Conservation (phyloP, 345 rosid genomes). For the Crucihimalaya himalaica region DNA sequence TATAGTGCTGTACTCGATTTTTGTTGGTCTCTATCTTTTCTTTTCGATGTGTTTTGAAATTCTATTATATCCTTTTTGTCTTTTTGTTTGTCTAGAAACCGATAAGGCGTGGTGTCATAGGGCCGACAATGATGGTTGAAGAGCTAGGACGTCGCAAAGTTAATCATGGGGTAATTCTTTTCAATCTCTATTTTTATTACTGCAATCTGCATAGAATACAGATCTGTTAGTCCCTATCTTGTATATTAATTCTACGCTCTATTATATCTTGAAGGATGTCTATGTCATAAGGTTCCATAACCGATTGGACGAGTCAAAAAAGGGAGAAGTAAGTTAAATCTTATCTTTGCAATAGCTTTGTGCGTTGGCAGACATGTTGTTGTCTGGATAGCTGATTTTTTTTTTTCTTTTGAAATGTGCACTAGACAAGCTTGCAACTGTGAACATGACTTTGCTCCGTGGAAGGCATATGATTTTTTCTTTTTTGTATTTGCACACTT, state of each 20-base stretch:
- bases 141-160: constrained; percentile 79
- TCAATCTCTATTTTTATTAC: constrained; percentile 1
- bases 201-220: background rate
- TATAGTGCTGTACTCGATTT: background rate
- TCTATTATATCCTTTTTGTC: constrained; percentile 9
- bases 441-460: constrained; percentile 3
- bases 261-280: constrained; percentile 60
- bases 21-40: background rate
- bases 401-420: constrained; percentile 6
- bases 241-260: background rate
- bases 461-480: background rate
- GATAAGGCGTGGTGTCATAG: constrained; percentile 79
- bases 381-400: constrained; percentile 8
- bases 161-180: constrained; percentile 56
- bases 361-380: background rate
- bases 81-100: constrained; percentile 56
- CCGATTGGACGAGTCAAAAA: constrained; percentile 78
- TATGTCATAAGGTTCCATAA: constrained; percentile 73
- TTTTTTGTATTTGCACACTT: background rate
- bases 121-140: constrained; percentile 78
- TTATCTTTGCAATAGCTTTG: constrained; percentile 18
- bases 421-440: constrained; percentile 12
- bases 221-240: constrained; percentile 4
- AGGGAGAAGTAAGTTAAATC: constrained; percentile 79
- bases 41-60: constrained; percentile 5